Percentiles rank a stretch among this genome's conserved stretches.
These are phyloP conservation scores for Wallacemonas sp. DNA, from an alignment of 208 protist genomes.

Conservation along the genomic window DNA sequence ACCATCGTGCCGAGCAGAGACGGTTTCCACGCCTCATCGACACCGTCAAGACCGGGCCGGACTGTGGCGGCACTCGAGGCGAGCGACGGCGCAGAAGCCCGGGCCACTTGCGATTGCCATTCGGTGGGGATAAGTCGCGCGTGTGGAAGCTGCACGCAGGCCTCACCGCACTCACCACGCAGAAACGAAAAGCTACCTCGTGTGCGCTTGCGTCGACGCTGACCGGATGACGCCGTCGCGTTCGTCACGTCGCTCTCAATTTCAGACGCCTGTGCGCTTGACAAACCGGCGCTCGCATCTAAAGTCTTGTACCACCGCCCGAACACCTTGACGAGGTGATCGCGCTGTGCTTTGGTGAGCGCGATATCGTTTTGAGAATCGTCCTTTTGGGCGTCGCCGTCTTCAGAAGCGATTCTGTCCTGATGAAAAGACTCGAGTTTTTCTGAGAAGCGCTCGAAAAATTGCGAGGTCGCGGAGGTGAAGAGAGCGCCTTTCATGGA, in stretches of 20 bases:
- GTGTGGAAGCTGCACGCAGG: conserved; percentile 28
- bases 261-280: too few relatives aligned
- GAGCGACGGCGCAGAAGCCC: background rate
- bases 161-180: conserved; percentile 8
- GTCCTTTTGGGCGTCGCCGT: background rate
- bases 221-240: background rate
- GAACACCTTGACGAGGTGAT: background rate
- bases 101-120: conserved; percentile 15
- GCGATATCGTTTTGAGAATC: background rate
- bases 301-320: background rate
- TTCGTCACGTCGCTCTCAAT: background rate
- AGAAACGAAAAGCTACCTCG: conserved; percentile 20
- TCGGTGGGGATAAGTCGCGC: conserved; percentile 16
- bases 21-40: background rate
- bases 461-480: background rate
- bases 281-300: too few relatives aligned
- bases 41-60: too few relatives aligned
- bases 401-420: background rate
- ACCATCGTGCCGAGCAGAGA: background rate
- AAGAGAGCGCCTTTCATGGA: background rate
- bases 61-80: background rate
- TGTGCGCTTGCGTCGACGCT: background rate
- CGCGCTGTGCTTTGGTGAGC: background rate
- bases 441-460: conserved; percentile 1
- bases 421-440: background rate